These are phyloP conservation scores for Acorus calamus DNA, from an alignment of 106 monocot species.

Conservation along the genomic window DNA sequence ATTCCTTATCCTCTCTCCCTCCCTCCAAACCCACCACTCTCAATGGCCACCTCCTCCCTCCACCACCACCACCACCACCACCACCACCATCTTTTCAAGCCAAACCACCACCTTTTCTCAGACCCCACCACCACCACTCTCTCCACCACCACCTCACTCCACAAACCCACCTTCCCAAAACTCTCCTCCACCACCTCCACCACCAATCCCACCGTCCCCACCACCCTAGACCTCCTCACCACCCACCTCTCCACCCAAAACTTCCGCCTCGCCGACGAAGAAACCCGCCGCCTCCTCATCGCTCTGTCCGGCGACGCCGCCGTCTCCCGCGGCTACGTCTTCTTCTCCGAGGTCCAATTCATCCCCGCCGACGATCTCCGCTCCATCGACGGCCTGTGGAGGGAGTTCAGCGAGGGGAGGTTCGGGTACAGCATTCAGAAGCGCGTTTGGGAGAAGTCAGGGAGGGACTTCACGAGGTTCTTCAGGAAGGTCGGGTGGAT, in stretches of 20 bases:
- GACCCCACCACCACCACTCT: slow-evolving; percentile 13
- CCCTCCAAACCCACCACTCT: neutral
- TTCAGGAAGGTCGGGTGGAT: slow-evolving; percentile 87
- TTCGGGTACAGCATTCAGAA: slow-evolving; percentile 91
- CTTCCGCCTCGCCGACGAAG: slow-evolving; percentile 78
- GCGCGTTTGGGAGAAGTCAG: slow-evolving; percentile 69
- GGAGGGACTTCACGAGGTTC: slow-evolving; percentile 72
- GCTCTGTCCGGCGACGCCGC: slow-evolving; percentile 70
- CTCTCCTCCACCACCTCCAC: slow-evolving; percentile 18
- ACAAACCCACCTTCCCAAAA: neutral
- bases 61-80: slow-evolving; percentile 23
- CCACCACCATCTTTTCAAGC: no score
- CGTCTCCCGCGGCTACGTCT: slow-evolving; percentile 78
- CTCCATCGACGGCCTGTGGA: slow-evolving; percentile 81
- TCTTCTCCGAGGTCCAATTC: slow-evolving; percentile 97
- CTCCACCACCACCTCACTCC: neutral
- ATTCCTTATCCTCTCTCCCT: neutral
- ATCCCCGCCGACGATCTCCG: slow-evolving; percentile 46
- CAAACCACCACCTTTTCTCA: slow-evolving; percentile 25
- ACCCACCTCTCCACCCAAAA: slow-evolving; percentile 41
- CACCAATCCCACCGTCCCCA: slow-evolving; percentile 11
- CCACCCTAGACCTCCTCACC: slow-evolving; percentile 51
- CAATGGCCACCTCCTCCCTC: slow-evolving; percentile 32
- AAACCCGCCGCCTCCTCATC: slow-evolving; percentile 84
- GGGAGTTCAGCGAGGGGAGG: slow-evolving; percentile 37